Percentiles rank a stretch among this genome's conserved stretches.
phyloP scores from a whole-genome alignment of 345 rosid genomes.

The Angophora floribunda region DNA sequence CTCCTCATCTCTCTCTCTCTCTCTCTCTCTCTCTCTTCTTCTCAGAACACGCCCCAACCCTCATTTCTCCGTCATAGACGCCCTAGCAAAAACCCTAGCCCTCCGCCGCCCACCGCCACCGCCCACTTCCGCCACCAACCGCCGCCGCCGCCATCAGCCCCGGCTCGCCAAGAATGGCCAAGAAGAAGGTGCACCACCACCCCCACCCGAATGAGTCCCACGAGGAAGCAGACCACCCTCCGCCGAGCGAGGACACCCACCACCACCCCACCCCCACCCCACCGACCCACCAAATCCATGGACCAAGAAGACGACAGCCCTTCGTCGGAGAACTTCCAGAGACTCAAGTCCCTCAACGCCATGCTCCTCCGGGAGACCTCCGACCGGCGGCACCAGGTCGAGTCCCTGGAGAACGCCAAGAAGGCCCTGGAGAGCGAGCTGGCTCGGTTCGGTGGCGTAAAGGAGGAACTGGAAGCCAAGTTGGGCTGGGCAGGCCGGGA shows the following conservation, averaged over 20 bases:
- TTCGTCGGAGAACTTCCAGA: slow-evolving; percentile 29
- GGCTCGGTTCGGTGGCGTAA: slow-evolving; percentile 8
- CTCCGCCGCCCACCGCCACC: not conserved
- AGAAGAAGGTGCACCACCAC: slow-evolving; percentile 26
- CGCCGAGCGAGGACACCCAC: not conserved
- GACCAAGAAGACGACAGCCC: slow-evolving; percentile 21
- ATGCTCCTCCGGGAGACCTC: slow-evolving; percentile 44
- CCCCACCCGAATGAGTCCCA: not conserved
- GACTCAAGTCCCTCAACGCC: slow-evolving; percentile 46
- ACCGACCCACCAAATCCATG: not conserved
- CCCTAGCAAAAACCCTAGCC: slow-evolving; percentile 29
- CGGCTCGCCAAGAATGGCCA: slow-evolving; percentile 21
- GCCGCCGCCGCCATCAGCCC: not conserved
- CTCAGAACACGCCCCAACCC: not conserved
- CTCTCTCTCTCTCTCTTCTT: not conserved
- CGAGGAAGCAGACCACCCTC: not conserved
- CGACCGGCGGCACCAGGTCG: slow-evolving; percentile 41
- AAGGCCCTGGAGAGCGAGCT: slow-evolving; percentile 37
- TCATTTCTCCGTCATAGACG: slow-evolving; percentile 19
- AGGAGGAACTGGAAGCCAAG: slow-evolving; percentile 18
- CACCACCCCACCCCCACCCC: not conserved
- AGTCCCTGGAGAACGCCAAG: slow-evolving; percentile 26
- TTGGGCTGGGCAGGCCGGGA: slow-evolving; percentile 23
- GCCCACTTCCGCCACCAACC: too few species aligned
- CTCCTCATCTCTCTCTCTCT: not conserved